These are phyloP conservation scores for Neurospora sp. DNA, from an alignment of 495 filamentous ascomycete species.

Conservation along the genomic window DNA sequence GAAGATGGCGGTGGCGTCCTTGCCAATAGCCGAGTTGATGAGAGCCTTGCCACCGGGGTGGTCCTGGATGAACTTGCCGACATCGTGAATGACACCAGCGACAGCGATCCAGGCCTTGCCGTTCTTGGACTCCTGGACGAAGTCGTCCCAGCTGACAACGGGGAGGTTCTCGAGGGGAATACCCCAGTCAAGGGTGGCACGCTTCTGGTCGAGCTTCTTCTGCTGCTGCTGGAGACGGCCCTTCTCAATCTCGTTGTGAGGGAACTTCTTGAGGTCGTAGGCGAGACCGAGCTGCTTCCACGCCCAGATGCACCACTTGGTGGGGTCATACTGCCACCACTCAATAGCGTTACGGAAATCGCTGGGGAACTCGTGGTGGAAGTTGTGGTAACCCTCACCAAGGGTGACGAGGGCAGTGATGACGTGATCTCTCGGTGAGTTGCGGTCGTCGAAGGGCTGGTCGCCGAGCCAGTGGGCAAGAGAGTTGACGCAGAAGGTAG, in stretches of 20 bases:
- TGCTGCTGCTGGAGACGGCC: conserved; percentile 92
- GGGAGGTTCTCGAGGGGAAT: conserved; percentile 86
- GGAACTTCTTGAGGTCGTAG: conserved; percentile 95
- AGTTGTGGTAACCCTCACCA: conserved; percentile 98
- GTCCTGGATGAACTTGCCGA: conserved; percentile 88
- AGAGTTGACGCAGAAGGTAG: conserved; percentile 99
- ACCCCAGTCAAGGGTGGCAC: conserved; percentile 88
- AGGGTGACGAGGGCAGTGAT: conserved; percentile 93
- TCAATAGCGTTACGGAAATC: conserved; percentile 98
- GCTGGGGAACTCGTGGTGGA: conserved; percentile 99
- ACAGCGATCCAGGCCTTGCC: conserved; percentile 81
- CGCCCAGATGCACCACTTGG: conserved; percentile 93
- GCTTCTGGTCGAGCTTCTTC: conserved; percentile 99
- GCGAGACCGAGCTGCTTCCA: conserved; percentile 93
- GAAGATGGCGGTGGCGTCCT: conserved; percentile 98
- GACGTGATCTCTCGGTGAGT: conserved; percentile 93
- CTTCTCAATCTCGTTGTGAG: conserved; percentile 97
- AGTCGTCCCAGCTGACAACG: conserved; percentile 95
- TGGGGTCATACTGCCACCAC: conserved; percentile 98
- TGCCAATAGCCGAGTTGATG: conserved; percentile 86
- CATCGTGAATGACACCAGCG: conserved; percentile 93
- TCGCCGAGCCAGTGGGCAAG: conserved; percentile 98
- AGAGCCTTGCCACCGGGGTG: conserved; percentile 96
- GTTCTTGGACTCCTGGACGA: conserved; percentile 68
- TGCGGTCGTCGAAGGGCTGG: conserved; percentile 98